A percentile compares a stretch with the other conserved stretches of the same genome.
Conservation (phyloP, 2,329 filamentous ascomycete species). For the Chaetomium sp. region DNA sequence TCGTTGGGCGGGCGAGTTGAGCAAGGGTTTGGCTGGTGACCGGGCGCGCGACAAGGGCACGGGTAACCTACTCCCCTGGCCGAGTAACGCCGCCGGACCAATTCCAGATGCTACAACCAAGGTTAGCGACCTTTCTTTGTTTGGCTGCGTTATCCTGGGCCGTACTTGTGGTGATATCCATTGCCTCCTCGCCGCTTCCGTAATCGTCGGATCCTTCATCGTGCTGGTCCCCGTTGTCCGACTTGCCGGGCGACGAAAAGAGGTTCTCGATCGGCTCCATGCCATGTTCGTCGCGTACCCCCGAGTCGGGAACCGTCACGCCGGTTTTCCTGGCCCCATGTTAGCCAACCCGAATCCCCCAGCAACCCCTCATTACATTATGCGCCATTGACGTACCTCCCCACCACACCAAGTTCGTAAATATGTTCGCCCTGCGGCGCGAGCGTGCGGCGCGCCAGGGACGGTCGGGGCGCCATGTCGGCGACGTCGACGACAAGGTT, state of each 20-base stretch:
- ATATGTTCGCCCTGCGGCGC: constrained; percentile 48
- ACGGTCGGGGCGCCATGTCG: constrained; percentile 45
- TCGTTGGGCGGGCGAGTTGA: constrained; percentile 62
- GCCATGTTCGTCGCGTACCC: constrained; percentile 85
- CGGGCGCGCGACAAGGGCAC: constrained; percentile 47
- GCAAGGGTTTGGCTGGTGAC: constrained; percentile 66
- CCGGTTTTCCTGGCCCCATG: constrained; percentile 75
- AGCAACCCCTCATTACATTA: not conserved
- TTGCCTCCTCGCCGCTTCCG: constrained; percentile 49
- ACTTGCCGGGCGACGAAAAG: constrained; percentile 74
- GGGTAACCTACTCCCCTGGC: constrained; percentile 52
- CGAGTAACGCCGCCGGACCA: constrained; percentile 50
- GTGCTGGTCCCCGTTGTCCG: constrained; percentile 39
- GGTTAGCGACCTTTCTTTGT: constrained; percentile 28
- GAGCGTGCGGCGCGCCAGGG: constrained; percentile 42
- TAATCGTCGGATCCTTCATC: constrained; percentile 31
- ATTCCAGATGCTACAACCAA: constrained; percentile 48
- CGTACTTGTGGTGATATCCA: constrained; percentile 51
- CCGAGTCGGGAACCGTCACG: constrained; percentile 74
- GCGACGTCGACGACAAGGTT: not conserved
- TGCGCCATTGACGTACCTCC: constrained; percentile 46
- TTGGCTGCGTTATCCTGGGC: not conserved
- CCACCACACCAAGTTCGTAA: constrained; percentile 53
- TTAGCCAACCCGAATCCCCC: constrained; percentile 2
- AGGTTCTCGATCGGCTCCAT: constrained; percentile 85